Base-by-base conservation (phyloP, 2,329 filamentous ascomycete genomes). In the Cercospora nicotianae region DNA sequence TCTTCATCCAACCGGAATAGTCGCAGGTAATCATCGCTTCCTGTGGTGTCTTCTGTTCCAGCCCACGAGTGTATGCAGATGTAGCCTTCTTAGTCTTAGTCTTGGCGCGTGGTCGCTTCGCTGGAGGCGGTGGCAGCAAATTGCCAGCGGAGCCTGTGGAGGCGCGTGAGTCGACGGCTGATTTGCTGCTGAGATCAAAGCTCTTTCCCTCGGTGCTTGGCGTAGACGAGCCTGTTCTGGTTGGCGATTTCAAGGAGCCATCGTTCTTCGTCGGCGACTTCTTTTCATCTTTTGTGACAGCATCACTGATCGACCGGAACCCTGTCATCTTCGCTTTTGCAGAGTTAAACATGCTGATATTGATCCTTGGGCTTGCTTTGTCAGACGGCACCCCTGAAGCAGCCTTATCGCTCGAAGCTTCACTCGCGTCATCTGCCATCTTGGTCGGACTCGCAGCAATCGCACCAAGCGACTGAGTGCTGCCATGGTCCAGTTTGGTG, bases 1-100 rank as follows among this genome's bases (percentile, higher is more conserved):
- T 99, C 84, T 95, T 98, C 95, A 99, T 99, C 95, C 95, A 99
- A 1, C 95, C 95, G 75, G 90, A 94, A 79, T 97, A 98, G 77
- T 99, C 94, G 65, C 93, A 94, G 69, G 88, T 89, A 69, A 89
- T 83, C 80, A 97, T 95, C 69, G 94, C 93, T 77, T 97, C 92
- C 65, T 89, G 85, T 0, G 95, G 95, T 0, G 87, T 82, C 68
- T 94, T 91, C 79, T 94, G 93, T 73, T 91, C 87, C 48, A 98
- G 82, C 0, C 95, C 95, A 31, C 92, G 90, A 18, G 90, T 92
- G 80, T 98, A 99, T 0, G 95, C 95, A 75, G 94, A 97, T 0
- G 95, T 99, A 67, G 93, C 90, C 78, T 98, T 96, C 83, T 99
- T 99, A 62, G 89, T 88, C 66, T 78, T 75, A 13, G 74, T 70